Percentiles rank a stretch among this genome's conserved stretches.
phyloP scores from a whole-genome alignment of 2,329 filamentous ascomycete species.

The Aureobasidium sp. region DNA sequence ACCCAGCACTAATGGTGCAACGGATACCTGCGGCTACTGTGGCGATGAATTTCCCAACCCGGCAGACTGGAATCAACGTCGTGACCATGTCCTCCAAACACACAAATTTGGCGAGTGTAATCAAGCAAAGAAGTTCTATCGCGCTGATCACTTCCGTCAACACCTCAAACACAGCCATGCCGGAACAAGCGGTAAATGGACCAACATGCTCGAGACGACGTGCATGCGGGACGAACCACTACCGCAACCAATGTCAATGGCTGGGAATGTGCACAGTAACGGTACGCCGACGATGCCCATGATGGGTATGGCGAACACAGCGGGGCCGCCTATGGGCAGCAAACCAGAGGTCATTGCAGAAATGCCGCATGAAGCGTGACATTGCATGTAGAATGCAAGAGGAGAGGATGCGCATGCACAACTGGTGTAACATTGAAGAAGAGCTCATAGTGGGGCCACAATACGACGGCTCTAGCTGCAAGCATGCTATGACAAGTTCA shows the following conservation, averaged over 20 bases:
- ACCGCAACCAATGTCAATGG: conserved; percentile 31
- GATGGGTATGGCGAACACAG: conserved; percentile 2
- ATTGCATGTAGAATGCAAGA: background rate
- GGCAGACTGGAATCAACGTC: conserved; percentile 79
- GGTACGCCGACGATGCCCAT: background rate
- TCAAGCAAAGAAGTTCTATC: conserved; percentile 94
- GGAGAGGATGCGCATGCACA: background rate
- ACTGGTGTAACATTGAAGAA: background rate
- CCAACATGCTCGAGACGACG: conserved; percentile 91
- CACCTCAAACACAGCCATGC: conserved; percentile 97
- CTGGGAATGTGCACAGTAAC: background rate
- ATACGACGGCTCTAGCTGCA: background rate
- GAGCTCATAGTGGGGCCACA: background rate
- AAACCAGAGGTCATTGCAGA: conserved; percentile 15
- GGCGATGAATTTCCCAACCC: conserved; percentile 86
- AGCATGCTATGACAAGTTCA: background rate
- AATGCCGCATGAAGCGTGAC: conserved; percentile 16
- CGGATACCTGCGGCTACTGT: conserved; percentile 89
- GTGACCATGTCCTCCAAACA: conserved; percentile 78
- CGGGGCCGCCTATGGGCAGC: conserved; percentile 3
- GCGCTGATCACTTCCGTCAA: conserved; percentile 95
- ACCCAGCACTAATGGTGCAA: conserved; percentile 45
- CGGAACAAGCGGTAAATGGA: conserved; percentile 96
- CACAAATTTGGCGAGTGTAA: conserved; percentile 99
- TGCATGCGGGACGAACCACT: conserved; percentile 88